phyloP scores from a whole-genome alignment of 805 yeast species.

The Myxozyma sirexii region DNA sequence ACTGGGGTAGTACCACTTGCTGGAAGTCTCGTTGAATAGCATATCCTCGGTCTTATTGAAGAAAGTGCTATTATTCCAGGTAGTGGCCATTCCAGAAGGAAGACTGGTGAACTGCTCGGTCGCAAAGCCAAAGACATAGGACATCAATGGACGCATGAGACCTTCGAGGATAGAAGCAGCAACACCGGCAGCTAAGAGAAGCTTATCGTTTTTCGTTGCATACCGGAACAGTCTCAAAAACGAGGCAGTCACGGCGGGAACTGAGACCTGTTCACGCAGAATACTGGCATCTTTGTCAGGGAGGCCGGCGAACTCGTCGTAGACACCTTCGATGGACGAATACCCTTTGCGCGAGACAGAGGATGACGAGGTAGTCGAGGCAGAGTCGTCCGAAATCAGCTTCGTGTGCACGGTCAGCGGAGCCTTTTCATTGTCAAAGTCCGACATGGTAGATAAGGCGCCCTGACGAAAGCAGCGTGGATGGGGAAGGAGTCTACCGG shows the following conservation, averaged over 20 bases:
- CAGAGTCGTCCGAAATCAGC: conserved; percentile 3
- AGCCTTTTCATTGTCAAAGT: conserved; percentile 14
- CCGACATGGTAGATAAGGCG: background rate
- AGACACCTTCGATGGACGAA: conserved; percentile 22
- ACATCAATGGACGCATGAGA: conserved; percentile 45
- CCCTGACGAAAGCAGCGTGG: background rate
- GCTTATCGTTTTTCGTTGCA: conserved; percentile 41
- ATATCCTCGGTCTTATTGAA: conserved; percentile 12
- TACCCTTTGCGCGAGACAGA: conserved; percentile 18
- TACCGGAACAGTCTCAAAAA: conserved; percentile 41
- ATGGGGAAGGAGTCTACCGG: background rate
- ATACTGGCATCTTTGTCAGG: conserved; percentile 42
- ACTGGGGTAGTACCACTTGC: conserved; percentile 5
- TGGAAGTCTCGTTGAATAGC: conserved; percentile 15
- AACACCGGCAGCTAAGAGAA: conserved; percentile 40
- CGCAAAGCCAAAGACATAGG: conserved; percentile 47
- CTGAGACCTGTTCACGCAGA: conserved; percentile 42
- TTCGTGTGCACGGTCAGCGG: conserved; percentile 2
- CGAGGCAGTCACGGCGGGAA: conserved; percentile 36
- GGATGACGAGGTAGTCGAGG: background rate
- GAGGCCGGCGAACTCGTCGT: conserved; percentile 36
- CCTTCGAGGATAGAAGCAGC: conserved; percentile 45
- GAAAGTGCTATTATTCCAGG: conserved; percentile 7
- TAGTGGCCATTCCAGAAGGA: conserved; percentile 8
- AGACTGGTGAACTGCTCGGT: conserved; percentile 43